Evolutionary conservation across 2,329 filamentous ascomycete genomes (phyloP).

Genomic region (Claviceps capensis): DNA sequence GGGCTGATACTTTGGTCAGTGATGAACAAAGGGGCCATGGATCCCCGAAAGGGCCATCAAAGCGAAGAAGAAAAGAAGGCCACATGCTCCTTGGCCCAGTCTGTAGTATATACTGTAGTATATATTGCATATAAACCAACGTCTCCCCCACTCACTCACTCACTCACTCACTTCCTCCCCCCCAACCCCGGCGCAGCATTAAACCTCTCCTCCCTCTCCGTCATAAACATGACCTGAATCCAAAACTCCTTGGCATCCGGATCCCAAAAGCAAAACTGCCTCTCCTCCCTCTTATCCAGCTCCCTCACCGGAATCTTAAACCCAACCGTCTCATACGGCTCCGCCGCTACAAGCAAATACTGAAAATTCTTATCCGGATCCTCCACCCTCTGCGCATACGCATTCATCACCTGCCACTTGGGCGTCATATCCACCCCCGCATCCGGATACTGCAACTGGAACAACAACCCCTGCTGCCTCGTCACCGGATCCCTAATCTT

Average conservation of each 20-base stretch:
- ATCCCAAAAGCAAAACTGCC: conserved; percentile 92
- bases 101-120: too few relatives aligned
- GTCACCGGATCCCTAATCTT: conserved; percentile 86
- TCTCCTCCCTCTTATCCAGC: conserved; percentile 76
- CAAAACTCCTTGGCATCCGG: conserved; percentile 93
- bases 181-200: conserved; percentile 49
- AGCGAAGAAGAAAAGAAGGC: background rate
- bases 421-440: conserved; percentile 63
- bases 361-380: conserved; percentile 90
- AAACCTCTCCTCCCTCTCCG: conserved; percentile 87
- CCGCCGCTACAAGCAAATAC: conserved; percentile 87
- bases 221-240: conserved; percentile 97
- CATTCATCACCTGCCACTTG: conserved; percentile 92
- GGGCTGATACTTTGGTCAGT: too few relatives aligned
- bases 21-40: too few relatives aligned
- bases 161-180: conserved; percentile 25
- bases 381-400: conserved; percentile 90
- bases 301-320: conserved; percentile 94
- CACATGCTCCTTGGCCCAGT: background rate
- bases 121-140: too few relatives aligned
- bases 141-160: conserved; percentile 13
- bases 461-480: conserved; percentile 79
- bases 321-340: conserved; percentile 93
- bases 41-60: too few relatives aligned
- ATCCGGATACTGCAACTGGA: conserved; percentile 92